Base-by-base conservation (phyloP, 1,284 basidiomycete species). In the Caloboletus inedulis region DNA sequence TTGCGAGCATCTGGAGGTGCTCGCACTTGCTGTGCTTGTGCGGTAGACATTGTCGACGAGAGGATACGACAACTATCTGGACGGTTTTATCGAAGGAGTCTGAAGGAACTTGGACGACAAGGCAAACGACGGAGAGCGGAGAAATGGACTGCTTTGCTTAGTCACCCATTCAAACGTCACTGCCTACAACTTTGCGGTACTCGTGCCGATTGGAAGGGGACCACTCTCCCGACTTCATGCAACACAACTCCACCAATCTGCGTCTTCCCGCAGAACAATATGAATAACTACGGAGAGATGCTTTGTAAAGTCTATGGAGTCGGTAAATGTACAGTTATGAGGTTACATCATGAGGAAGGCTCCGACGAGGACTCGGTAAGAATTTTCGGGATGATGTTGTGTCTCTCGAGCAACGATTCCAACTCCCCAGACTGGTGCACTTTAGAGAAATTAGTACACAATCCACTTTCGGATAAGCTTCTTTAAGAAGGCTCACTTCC, bases 341-440 rank as follows among this genome's bases (percentile, higher is more conserved):
- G 10, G 23, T 9, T 25, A 41, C 27, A 50, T 65, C 41, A 61
- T 31, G 55, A 55, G 4, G 59, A 42, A 3, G 47, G 25, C 30
- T 54, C 49, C 16, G 63, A 46, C 35, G 55, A 54, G 9, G 61
- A 21, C 37, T 48, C 53, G 3, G 46, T 18, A 19, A 36, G n/a
- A 12, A 43, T 37, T 21, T 70, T 69, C 1, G 79, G 80, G 53
- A 92, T 81, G 52, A 96, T 72, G 16, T 82, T 76, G 59, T 87
- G 80, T 67, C 89, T 83, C 64, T 84, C 80, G 18, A 98, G 77
- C 18, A 98, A 76, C 34, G 82, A 79, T 68, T 96, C 94, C 18
- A 99, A 79, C 72, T 98, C 94, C 52, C 96, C 96, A 6, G 86
- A 90, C 74, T 97, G 92, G 71, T 98, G 96, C 96, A 98, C 91